These are phyloP conservation scores for Phytophthora cryptogea DNA, from an alignment of 352 stramenopile species.

Conservation along the genomic window DNA sequence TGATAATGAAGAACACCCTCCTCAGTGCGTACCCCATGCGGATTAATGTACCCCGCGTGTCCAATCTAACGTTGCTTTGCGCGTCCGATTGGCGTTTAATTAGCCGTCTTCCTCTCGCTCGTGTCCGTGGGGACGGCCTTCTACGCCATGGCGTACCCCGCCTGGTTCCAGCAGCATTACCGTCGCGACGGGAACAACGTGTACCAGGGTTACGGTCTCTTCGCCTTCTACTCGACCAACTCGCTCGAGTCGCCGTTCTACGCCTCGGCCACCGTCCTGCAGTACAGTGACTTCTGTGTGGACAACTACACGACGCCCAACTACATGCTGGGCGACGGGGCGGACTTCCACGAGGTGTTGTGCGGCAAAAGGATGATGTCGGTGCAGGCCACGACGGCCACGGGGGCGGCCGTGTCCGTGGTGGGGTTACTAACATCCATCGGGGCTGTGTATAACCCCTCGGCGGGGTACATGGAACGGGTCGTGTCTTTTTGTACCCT, in stretches of 20 bases:
- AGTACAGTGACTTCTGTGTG: slow-evolving; percentile 79
- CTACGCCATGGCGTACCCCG: slow-evolving; percentile 80
- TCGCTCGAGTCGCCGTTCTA: slow-evolving; percentile 78
- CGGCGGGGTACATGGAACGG: slow-evolving; percentile 70
- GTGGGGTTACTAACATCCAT: slow-evolving; percentile 70
- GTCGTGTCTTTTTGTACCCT: slow-evolving; percentile 86
- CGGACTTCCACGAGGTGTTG: slow-evolving; percentile 70
- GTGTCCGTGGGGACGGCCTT: slow-evolving; percentile 75
- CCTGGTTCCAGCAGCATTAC: slow-evolving; percentile 89
- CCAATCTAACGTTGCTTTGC: slow-evolving; percentile 3
- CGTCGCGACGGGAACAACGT: slow-evolving; percentile 69
- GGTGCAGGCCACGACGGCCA: slow-evolving; percentile 66
- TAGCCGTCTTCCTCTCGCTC: slow-evolving; percentile 81
- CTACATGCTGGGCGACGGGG: slow-evolving; percentile 83
- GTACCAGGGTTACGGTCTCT: slow-evolving; percentile 82
- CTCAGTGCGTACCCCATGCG: slow-evolving; percentile 49
- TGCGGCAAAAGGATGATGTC: slow-evolving; percentile 77
- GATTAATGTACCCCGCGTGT: neutral
- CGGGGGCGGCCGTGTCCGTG: slow-evolving; percentile 61
- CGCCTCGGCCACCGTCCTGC: slow-evolving; percentile 74
- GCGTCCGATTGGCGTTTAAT: slow-evolving; percentile 5
- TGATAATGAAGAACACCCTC: slow-evolving; percentile 79
- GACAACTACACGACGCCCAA: slow-evolving; percentile 57
- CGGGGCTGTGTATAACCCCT: slow-evolving; percentile 75
- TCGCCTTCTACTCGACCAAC: slow-evolving; percentile 83